Base-by-base conservation (phyloP, 306 rosid genomes). In the Sicyos edulis region DNA sequence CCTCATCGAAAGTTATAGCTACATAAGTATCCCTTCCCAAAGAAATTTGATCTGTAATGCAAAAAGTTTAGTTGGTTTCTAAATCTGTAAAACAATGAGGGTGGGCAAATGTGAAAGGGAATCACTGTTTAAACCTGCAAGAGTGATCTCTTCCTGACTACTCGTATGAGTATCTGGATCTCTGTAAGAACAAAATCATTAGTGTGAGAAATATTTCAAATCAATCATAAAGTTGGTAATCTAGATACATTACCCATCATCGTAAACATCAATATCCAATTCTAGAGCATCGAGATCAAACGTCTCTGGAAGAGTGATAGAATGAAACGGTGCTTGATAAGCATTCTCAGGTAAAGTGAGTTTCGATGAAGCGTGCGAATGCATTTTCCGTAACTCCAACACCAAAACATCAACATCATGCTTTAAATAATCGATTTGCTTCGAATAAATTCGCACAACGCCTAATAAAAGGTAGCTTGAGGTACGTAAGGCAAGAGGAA, bases 381-480 rank as follows among this genome's bases (percentile, higher is more conserved):
- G 50, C 68, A 62, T 62, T 62, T 62, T 62, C 16, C 50, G 49
- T 62, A 62, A 34, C 50, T 62, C 68, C 68, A 62, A 34, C 20
- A 59, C 84, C 77, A 83, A 55, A 72, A 74, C 86, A 42, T 53
- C 80, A 63, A 77, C 87, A 60, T 93, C 98, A 0, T 74, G 83
- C 52, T 75, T 72, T 70, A 93, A 85, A 77, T 83, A 87, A 29
- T 91, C 97, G 7, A 93, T 90, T 81, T 93, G 80, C 87, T 87
- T 91, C 1, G 92, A 86, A 82, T 93, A 93, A 82, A 93, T 91
- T 63, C 97, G 85, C 40, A 86, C 98, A 44, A 93, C 86, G 2
- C 98, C 97, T n/a, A 90, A 50, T 5, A 93, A 83, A 77, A 93
- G 98, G 76, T 84, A 88, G 68, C 96, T 87, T 15, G 98, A 87